Evolutionary conservation across 1,284 basidiomycete genomes (phyloP), one percentile per base, ranked within the genome.

Genomic region (Malassezia sp.): DNA sequence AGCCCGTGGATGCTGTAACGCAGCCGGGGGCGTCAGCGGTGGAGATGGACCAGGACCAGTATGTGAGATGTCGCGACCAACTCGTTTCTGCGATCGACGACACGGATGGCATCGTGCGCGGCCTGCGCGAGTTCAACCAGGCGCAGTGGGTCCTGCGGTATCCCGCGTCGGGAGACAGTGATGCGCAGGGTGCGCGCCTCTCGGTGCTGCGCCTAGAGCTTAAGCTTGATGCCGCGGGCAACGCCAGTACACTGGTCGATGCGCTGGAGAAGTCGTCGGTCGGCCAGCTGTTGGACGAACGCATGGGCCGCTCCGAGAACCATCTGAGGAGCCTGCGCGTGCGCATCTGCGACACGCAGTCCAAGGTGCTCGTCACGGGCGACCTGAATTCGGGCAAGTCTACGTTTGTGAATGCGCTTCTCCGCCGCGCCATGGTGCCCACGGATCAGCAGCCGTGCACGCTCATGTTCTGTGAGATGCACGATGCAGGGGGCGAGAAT

Each of bases 311-410:
- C 20, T 80, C 88, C 6, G 72, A 85, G 40, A 76, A 77, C 11
- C 90, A 97, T 66, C 79, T 97, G 48, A 78, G 83, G 55, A 84
- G 84, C 60, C 81, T 99, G 52, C 81, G 83, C 39, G 76, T 79
- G 46, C 84, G 93, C 37, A 82, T 97, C 17, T 77, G 84, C 67
- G 91, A 96, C 71, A 88, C 81, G 2, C 85, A 87, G 11, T 91
- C 87, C 59, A 89, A 95, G 69, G 90, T 99, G 35, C 80, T 99
- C 53, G 87, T 99, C 52, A 97, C 93, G n/a, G 93, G 93, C 57
- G 93, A 99, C 71, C 78, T 97, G 50, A 99, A 99, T 70, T 85
- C 93, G 24, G 93, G 93, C 63, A 99, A 99, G 74, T 95, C 89
- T 26, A 97, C 93, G 0, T 85, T 97, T 65, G 87, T 97, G 71